Base-by-base conservation (phyloP, 2,329 filamentous ascomycete genomes). In the Diaporthe longicolla region DNA sequence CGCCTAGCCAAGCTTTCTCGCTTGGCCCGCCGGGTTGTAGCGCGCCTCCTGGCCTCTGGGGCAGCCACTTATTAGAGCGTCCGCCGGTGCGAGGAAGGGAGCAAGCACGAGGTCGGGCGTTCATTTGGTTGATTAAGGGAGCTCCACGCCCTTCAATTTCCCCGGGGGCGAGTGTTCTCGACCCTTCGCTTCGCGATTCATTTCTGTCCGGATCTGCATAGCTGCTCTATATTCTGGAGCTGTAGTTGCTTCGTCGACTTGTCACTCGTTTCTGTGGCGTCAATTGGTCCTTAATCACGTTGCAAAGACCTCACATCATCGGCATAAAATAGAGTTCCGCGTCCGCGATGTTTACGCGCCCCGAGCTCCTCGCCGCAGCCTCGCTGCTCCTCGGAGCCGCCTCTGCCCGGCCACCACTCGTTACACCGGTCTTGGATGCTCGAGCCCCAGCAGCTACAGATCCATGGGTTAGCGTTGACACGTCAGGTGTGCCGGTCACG, bases 381-480 rank as follows among this genome's bases (percentile, higher is more conserved):
- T 29, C 26, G 26, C 52, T 76, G 54, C 61, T 74, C 63, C 26
- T 72, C 11, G 57, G 63, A n/a, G 58, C 50, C 55, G 69, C 70
- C 19, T 50, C 73, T 7, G 72, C 74, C 40, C 43, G 32, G 9
- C 72, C 74, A 1, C 63, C 70, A n/a, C 55, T 37, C 8, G 55
- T 58, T 21, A 72, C 72, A 10, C 72, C 68, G 8, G 61, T 61
- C n/a, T 58, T 76, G 21, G 72, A 66, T 13, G 63, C 61, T 17
- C 65, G 70, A 9, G 69, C 69, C 7, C 61, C 65, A 54, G 69
- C 70, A 24, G 54, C 74, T 21, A 84, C 85, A 8, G 84, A 84
- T 26, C 83, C 85, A 45, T 91, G 89, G 89, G 86, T 90, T 61
- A 84, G 83, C 5, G 86, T 90, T 75, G 82, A 86, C 78, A 83